Percentiles rank a stretch among this genome's conserved stretches.
Conservation (phyloP, 176 grass and related monocot genomes). For the Pharus latifolius region DNA sequence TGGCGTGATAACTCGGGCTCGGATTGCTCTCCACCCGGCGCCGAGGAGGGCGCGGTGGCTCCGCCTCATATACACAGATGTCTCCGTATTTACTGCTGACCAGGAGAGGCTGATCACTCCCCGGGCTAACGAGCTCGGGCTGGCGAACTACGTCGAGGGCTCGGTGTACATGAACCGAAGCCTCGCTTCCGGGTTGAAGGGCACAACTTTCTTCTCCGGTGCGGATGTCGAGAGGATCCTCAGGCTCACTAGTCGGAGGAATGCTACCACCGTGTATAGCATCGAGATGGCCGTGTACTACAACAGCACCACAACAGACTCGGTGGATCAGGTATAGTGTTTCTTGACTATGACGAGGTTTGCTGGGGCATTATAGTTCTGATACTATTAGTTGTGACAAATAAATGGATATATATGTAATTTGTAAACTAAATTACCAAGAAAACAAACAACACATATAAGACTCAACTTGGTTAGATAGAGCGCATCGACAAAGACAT, state of each 20-base stretch:
- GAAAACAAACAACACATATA: no score
- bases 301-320: neutral
- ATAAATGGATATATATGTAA: no score
- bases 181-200: constrained; percentile 15
- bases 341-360: neutral
- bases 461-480: no score
- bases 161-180: constrained; percentile 15
- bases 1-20: no score
- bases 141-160: constrained; percentile 33
- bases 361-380: no score
- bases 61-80: constrained; percentile 37
- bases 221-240: constrained; percentile 4
- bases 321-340: neutral
- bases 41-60: constrained; percentile 28
- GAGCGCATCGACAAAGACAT: no score
- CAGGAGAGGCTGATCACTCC: constrained; percentile 9
- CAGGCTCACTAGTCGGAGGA: neutral
- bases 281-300: constrained; percentile 26
- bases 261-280: constrained; percentile 18
- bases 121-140: neutral
- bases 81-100: constrained; percentile 12
- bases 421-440: no score
- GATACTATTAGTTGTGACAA: no score
- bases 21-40: constrained; percentile 8
- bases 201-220: constrained; percentile 11